Conservation (phyloP, 2,329 filamentous ascomycete genomes). For the Neopestalotiopsis rosae region DNA sequence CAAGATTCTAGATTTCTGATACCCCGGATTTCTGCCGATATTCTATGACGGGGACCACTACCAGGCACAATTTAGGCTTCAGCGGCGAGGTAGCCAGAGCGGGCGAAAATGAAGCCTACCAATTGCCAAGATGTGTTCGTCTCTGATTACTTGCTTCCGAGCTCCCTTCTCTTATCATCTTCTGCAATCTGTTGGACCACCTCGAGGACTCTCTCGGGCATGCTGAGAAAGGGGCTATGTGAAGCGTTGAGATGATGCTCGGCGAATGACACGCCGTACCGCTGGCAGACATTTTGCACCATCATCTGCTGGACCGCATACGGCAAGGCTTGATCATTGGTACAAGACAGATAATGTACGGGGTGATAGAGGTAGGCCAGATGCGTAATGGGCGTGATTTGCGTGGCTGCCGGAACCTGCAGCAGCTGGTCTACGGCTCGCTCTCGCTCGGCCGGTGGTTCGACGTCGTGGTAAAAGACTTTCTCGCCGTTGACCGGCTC, state of each 20-base stretch:
- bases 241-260: background rate
- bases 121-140: background rate
- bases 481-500: background rate
- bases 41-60: background rate
- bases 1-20: background rate
- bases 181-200: background rate
- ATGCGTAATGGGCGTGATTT: background rate
- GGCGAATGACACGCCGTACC: background rate
- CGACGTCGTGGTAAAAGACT: constrained; percentile 1
- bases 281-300: background rate
- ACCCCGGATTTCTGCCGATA: background rate
- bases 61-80: background rate
- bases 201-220: background rate
- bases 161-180: background rate
- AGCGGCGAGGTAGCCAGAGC: background rate
- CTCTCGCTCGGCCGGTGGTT: background rate
- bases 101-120: background rate
- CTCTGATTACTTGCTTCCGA: background rate
- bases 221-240: constrained; percentile 3
- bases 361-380: constrained; percentile 3
- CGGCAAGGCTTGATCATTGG: background rate
- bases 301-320: background rate
- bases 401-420: background rate
- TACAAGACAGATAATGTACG: background rate
- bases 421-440: background rate